Percentiles rank a stretch among this genome's conserved stretches.
phyloP scores from a whole-genome alignment of 345 rosid species.

The Lepidium aucheri region DNA sequence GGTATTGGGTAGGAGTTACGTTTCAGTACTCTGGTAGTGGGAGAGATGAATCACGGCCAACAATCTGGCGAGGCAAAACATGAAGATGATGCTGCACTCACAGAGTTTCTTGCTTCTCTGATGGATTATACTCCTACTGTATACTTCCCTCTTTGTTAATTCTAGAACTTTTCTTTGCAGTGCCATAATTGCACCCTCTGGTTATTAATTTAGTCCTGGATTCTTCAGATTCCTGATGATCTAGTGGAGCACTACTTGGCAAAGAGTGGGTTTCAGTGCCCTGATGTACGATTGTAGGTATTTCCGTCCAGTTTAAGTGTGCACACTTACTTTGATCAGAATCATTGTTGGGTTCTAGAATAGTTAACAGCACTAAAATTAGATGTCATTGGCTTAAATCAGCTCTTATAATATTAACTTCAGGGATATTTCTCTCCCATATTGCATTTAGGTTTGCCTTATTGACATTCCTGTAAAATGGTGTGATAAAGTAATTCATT shows the following conservation, averaged over 20 bases:
- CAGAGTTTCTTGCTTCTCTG: conserved; percentile 75
- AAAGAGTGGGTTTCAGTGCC: conserved; percentile 96
- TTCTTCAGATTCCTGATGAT: conserved; percentile 79
- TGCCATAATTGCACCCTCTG: not conserved
- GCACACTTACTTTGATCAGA: not conserved
- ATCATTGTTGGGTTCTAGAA: not conserved
- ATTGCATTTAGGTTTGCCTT: not conserved
- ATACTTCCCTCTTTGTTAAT: not conserved
- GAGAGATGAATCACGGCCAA: conserved; percentile 47
- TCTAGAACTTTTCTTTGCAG: not conserved
- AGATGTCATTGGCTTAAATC: not conserved
- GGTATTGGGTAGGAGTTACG: not conserved
- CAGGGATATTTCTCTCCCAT: not conserved
- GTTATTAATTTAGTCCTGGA: not conserved
- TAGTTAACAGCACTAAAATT: not conserved
- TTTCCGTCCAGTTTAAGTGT: conserved; percentile 5
- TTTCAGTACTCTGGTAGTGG: not conserved
- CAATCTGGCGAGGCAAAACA: conserved; percentile 55
- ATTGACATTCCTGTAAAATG: not conserved
- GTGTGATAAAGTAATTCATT: not conserved
- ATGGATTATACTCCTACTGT: conserved; percentile 91
- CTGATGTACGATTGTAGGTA: conserved; percentile 94
- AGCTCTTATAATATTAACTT: not conserved
- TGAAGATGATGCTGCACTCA: conserved; percentile 75
- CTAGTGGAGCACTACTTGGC: conserved; percentile 91